Evolutionary conservation across 495 filamentous ascomycete species (phyloP), one percentile per base, ranked within the genome.

Genomic region (Pyrenula massariospora): DNA sequence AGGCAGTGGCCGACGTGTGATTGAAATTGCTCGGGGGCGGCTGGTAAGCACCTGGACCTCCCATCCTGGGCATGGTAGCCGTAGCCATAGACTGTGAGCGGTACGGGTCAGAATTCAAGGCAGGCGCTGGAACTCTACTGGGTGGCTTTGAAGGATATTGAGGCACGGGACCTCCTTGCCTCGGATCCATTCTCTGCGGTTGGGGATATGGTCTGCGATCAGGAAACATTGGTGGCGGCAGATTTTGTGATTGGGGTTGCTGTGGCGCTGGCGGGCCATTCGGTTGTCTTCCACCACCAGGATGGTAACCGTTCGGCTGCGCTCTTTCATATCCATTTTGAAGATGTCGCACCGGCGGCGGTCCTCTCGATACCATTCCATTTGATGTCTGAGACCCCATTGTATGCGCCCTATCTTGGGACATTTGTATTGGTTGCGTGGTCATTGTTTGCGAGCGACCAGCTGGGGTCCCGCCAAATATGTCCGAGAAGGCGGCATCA

Each of bases 401-500:
- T 22, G 90, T 95, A 57, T 94, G 86, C 25, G 90, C 86, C 63
- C 91, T 82, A 53, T 84, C 87, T 25, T 77, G 77, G 36, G 71
- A 62, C 55, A 80, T 75, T 56, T 78, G 78, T 59, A 72, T 66
- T 24, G 83, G 72, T 58, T 88, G 80, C 21, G 86, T 87, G 55
- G 80, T 88, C 87, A 91, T 90, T 3, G 87, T 91, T 57, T 90
- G 89, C 50, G 90, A 91, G 60, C 89, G 84, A 54, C 93, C 92
- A 50, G 88, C 88, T 42, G 87, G 89, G 53, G 87, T 81, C 64
- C 84, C 83, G 59, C 93, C 93, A 65, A 99, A 99, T 62, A 99
- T 99, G 72, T 91, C 89, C 56, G 87, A 88, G 70, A 94, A 98
- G 31, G 91, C 93, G 63, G 88, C 90, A 79, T 98, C 92, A 72